Evolutionary conservation across 2,329 filamentous ascomycete genomes (phyloP).

Genomic region (Botryotinia narcissicola): DNA sequence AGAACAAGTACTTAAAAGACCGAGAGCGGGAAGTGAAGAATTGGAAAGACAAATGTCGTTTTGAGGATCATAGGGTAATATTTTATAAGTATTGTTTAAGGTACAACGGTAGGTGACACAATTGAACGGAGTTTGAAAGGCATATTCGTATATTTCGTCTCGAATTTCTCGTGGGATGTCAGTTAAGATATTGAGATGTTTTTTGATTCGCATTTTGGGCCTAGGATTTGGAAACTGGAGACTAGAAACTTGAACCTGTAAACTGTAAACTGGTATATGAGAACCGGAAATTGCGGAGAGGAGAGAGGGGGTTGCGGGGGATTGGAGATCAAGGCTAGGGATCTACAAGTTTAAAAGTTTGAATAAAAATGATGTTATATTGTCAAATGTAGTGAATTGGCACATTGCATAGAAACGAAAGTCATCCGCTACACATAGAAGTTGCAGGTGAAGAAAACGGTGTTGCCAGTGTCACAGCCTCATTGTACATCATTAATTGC

Average conservation of each 20-base stretch:
- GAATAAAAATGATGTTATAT: not conserved
- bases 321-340: not conserved
- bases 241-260: not conserved
- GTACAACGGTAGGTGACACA: conserved; percentile 15
- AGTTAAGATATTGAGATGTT: not conserved
- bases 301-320: not conserved
- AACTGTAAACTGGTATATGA: too few species aligned
- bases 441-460: not conserved
- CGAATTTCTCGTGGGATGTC: conserved; percentile 17
- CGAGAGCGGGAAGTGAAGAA: conserved; percentile 1
- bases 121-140: conserved; percentile 6
- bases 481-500: not conserved
- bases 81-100: not conserved
- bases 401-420: not conserved
- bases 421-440: not conserved
- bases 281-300: not conserved
- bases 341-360: not conserved
- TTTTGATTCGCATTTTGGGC: not conserved
- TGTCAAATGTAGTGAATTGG: not conserved
- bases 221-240: not conserved
- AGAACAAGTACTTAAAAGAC: not conserved
- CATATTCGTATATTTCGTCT: conserved; percentile 17
- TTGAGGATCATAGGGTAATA: conserved; percentile 15
- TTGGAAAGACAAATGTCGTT: conserved; percentile 6
- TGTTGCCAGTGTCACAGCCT: not conserved